These are phyloP conservation scores for Rubia yunnanensis DNA, from an alignment of 257 asterid genomes.

Conservation along the genomic window DNA sequence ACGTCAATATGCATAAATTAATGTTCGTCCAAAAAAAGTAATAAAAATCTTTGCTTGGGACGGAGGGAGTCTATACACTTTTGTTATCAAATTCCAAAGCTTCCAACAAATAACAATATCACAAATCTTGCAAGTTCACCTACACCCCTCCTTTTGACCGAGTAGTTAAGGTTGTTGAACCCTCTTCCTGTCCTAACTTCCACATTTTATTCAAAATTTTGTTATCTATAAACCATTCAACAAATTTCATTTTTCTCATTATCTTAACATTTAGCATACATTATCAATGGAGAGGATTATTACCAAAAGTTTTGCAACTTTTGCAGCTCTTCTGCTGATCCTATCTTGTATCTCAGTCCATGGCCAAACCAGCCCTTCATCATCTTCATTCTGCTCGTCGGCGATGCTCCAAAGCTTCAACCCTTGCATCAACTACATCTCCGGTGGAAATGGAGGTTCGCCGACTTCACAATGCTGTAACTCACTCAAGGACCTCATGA, in stretches of 20 bases:
- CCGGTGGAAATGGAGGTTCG: slow-evolving; percentile 32
- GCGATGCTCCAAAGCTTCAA: slow-evolving; percentile 49
- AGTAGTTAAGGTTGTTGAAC: slow-evolving; percentile 22
- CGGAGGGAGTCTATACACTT: no score
- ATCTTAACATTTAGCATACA: background rate
- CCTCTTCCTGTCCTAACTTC: slow-evolving; percentile 14
- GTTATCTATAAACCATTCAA: slow-evolving; percentile 2
- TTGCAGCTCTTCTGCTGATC: slow-evolving; percentile 18
- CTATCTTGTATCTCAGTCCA: slow-evolving; percentile 14
- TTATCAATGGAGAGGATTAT: slow-evolving; percentile 13
- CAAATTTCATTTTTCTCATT: background rate
- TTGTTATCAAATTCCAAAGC: background rate
- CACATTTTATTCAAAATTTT: slow-evolving; percentile 7
- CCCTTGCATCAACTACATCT: slow-evolving; percentile 40
- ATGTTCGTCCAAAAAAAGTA: no score
- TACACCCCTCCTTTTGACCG: slow-evolving; percentile 4
- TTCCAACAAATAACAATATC: background rate
- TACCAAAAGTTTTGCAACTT: slow-evolving; percentile 19
- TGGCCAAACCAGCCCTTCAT: slow-evolving; percentile 28
- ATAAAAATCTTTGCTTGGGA: no score
- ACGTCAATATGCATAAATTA: no score
- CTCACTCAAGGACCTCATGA: slow-evolving; percentile 57
- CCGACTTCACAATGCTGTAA: slow-evolving; percentile 58
- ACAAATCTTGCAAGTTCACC: slow-evolving; percentile 14
- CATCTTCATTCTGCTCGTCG: slow-evolving; percentile 35